Evolutionary conservation across 495 filamentous ascomycete species (phyloP).

Genomic region (Aspergillus campestris): DNA sequence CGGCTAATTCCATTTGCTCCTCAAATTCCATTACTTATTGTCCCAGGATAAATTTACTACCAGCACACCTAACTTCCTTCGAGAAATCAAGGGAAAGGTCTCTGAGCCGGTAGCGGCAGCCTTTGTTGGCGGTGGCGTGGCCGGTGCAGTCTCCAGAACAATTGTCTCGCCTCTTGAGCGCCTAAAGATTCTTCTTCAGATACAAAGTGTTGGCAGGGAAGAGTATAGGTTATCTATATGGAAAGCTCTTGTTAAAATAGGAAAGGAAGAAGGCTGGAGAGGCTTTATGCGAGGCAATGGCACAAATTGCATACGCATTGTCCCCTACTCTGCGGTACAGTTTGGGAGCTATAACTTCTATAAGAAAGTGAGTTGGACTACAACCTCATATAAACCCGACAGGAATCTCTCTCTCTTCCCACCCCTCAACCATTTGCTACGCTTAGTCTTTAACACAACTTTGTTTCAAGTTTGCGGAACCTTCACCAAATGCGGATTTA

Average conservation of each 20-base stretch:
- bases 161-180: constrained; percentile 94
- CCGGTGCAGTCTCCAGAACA: constrained; percentile 92
- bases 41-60: constrained; percentile 8
- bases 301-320: constrained; percentile 95
- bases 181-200: constrained; percentile 93
- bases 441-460: background rate
- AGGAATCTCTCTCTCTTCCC: background rate
- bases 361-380: constrained; percentile 60
- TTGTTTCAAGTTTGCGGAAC: constrained; percentile 59
- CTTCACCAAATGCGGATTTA: constrained; percentile 57
- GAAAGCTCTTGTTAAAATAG: constrained; percentile 88
- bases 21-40: background rate
- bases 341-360: constrained; percentile 98
- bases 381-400: background rate
- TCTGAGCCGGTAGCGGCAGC: constrained; percentile 74
- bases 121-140: constrained; percentile 92
- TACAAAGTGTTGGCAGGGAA: constrained; percentile 82
- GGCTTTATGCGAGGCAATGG: constrained; percentile 97
- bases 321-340: constrained; percentile 95
- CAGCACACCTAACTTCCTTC: constrained; percentile 9
- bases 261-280: constrained; percentile 89
- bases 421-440: background rate
- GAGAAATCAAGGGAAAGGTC: constrained; percentile 17
- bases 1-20: background rate
- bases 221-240: constrained; percentile 89